A percentile compares a stretch with the other conserved stretches of the same genome.
Conservation (phyloP, 176 grass and related monocot species). For the Panicum miliaceum region DNA sequence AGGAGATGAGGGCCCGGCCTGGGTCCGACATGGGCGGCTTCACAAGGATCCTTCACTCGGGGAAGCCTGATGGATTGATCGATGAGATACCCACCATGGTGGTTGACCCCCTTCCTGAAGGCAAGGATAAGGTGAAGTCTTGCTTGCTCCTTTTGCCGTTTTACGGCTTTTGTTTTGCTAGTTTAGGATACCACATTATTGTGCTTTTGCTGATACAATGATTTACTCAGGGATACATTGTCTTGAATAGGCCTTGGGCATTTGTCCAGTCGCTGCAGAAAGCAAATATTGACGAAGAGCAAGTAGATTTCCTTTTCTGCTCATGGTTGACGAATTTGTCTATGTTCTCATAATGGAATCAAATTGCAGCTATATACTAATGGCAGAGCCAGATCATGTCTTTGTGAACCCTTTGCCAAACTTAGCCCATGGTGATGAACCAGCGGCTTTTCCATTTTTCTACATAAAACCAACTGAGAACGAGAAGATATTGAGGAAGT, state of each 20-base stretch:
- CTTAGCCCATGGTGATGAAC: slow-evolving; percentile 69
- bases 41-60: slow-evolving; percentile 92
- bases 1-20: slow-evolving; percentile 61
- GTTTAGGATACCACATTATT: background rate
- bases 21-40: slow-evolving; percentile 96
- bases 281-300: slow-evolving; percentile 81
- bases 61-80: slow-evolving; percentile 78
- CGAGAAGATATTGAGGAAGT: slow-evolving; percentile 91
- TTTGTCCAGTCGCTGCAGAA: slow-evolving; percentile 95
- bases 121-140: slow-evolving; percentile 64
- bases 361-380: slow-evolving; percentile 93
- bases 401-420: slow-evolving; percentile 97
- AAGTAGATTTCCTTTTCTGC: slow-evolving; percentile 33
- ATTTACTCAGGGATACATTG: slow-evolving; percentile 83
- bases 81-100: slow-evolving; percentile 92
- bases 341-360: slow-evolving; percentile 37
- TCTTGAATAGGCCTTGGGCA: slow-evolving; percentile 97
- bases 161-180: background rate
- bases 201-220: slow-evolving; percentile 14
- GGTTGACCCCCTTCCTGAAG: slow-evolving; percentile 82
- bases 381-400: slow-evolving; percentile 98
- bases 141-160: background rate
- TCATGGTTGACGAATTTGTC: background rate
- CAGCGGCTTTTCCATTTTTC: slow-evolving; percentile 87
- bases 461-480: slow-evolving; percentile 91